Base-by-base conservation (phyloP, 768 basidiomycete species). In the Suillus subluteus region DNA sequence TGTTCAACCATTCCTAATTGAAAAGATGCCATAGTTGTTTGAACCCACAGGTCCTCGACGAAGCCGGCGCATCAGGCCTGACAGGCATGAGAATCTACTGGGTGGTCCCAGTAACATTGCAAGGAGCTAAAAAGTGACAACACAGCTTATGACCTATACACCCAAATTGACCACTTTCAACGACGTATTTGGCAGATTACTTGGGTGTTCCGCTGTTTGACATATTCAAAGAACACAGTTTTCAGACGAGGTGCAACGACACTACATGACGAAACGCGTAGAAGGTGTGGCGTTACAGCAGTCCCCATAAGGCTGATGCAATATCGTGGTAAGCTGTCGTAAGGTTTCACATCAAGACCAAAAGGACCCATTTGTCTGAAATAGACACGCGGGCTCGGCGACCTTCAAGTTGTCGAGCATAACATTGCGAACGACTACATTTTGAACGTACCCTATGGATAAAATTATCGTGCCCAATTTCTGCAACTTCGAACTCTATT, bases 291-390 rank as follows among this genome's bases (percentile, higher is more conserved):
- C n/a, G 80, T 79, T 41, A 73, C 65, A 0, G 83, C 78, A 2
- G 83, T 87, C 37, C 87, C 86, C 38, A 72, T 78, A 80, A 83
- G 85, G 67, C 83, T 76, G 21, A 75, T 74, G 67, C 4, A 85
- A 87, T 32, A 76, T 75, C 52, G 16, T 30, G 26, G 52, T 9
- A 30, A 52, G 38, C 18, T 66, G 48, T 43, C 12, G 48, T 66
- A 48, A 62, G 54, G 26, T 54, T 18, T 35, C 35, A 21, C n/a
- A n/a, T 65, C 56, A 15, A 56, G 38, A 40, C 40, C 37, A 59
- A 61, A 66, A 37, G 12, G 18, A 63, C 38, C 84, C 79, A 70
- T 87, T 86, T 30, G 85, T 86, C 70, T 88, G 86, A 67, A 81
- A 82, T 21, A 87, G 68, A 66, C 85, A 83, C 12, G 86, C 73